Evolutionary conservation across 768 basidiomycete genomes (phyloP), one percentile per base, ranked within the genome.

Genomic region (Collybia mongolica): DNA sequence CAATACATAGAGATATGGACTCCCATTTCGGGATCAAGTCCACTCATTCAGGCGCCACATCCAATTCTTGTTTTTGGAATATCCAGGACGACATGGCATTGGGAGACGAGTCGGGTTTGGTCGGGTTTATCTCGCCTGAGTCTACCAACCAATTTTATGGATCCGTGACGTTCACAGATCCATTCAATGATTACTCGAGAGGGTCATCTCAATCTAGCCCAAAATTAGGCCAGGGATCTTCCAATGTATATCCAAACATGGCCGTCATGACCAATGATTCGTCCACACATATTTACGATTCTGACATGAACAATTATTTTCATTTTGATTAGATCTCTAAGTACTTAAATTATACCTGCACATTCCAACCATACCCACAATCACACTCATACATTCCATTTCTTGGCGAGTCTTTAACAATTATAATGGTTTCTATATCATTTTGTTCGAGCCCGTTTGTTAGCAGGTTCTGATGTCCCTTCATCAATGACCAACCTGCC

Each of bases 371-470:
- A 17, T 8, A 5, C 20, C 5, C 36, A 38, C 2, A 42, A 20
- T 41, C 41, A 15, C n/a, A n/a, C 19, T 18, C 22, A 26, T 17
- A 14, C 22, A 22, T 17, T 36, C 43, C 22, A 8, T 24, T 18
- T 37, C 23, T 19, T 11, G 9, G 18, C 7, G 19, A 23, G 35
- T 3, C 17, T n/a, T 8, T 28, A 28, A 3, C 17, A 28, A 37
- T 19, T 35, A n/a, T 4, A 18, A 18, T 6, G 20, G 32, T 51
- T 5, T 32, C 32, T 8, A 12, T 39, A 55, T 60, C 52, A 70
- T 49, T 69, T 64, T n/a, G 60, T 75, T 49, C 73, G 67, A 20
- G 60, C 57, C 49, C 69, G 72, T 60, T 80, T 80, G 24, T 58
- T 60, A 5, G 67, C 62, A 49, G 67, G 68, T 40, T 72, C 69